A percentile compares a stretch with the other conserved stretches of the same genome.
Conservation (phyloP, 108 stramenopile species). For the Pseudonitzschia multistriata region DNA sequence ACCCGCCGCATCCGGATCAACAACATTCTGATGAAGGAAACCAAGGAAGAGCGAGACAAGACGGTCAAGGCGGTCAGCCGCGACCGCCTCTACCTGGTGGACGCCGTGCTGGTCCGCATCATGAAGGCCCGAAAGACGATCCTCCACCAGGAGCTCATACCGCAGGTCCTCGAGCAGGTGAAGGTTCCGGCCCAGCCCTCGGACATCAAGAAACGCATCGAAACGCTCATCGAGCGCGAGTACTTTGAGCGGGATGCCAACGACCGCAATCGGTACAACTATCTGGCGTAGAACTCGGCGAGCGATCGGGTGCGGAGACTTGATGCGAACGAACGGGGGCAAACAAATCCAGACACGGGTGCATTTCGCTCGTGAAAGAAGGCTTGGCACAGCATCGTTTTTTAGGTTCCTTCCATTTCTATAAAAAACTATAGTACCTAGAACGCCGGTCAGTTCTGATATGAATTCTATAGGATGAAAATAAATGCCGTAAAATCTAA, state of each 20-base stretch:
- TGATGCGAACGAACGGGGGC: too few relatives aligned
- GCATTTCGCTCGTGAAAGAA: too few relatives aligned
- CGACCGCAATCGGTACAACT: slow-evolving; percentile 92
- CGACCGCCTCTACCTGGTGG: slow-evolving; percentile 94
- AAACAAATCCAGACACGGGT: too few relatives aligned
- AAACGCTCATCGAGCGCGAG: slow-evolving; percentile 96
- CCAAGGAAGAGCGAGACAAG: slow-evolving; percentile 87
- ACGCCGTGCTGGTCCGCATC: slow-evolving; percentile 95
- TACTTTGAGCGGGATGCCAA: slow-evolving; percentile 93
- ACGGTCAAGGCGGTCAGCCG: slow-evolving; percentile 89
- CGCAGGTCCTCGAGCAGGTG: slow-evolving; percentile 89
- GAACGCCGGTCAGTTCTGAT: too few relatives aligned
- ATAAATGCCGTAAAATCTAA: too few relatives aligned
- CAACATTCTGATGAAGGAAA: slow-evolving; percentile 93
- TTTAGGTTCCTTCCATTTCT: too few relatives aligned
- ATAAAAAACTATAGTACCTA: too few relatives aligned
- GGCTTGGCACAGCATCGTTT: too few relatives aligned
- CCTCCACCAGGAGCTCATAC: slow-evolving; percentile 83
- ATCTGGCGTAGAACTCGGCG: slow-evolving; percentile 96
- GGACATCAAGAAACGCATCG: slow-evolving; percentile 96
- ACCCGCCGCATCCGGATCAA: slow-evolving; percentile 90
- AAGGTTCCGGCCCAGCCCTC: slow-evolving; percentile 84
- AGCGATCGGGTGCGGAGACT: background rate
- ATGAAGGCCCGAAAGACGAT: slow-evolving; percentile 98
- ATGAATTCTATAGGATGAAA: too few relatives aligned